Evolutionary conservation across 2,329 filamentous ascomycete species (phyloP), one percentile per base, ranked within the genome.

Genomic region (Bertia moriformis): DNA sequence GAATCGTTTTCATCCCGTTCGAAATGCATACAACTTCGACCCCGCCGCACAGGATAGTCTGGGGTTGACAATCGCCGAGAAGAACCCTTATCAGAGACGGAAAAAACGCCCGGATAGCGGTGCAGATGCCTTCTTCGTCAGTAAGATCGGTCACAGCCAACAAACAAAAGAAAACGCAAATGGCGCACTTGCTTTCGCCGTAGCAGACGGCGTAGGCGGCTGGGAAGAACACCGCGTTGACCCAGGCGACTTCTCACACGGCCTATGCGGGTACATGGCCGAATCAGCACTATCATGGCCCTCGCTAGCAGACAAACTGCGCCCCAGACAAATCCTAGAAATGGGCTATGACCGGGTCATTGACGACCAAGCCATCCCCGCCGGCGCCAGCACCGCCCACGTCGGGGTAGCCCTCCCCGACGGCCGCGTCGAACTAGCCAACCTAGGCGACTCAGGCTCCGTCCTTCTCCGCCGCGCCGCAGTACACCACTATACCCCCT

Each of bases 71-170:
- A n/a, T n/a, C n/a, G n/a, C 7, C 7, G 22, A 27, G 7, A 27
- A 27, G 22, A 27, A 27, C 22, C 22, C 22, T 27, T 10, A 10
- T 7, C 7, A 7, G 7, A 7, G 22, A 10, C 22, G 22, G n/a
- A 27, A 27, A 27, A 27, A 27, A 44, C 75, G 83, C 18, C 83
- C 81, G 38, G 80, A 76, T 42, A 91, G 83, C 38, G 91, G 91
- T 14, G 88, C 98, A 60, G 91, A 98, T 68, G 85, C 91, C 42
- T 96, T 95, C 64, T 98, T 98, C 60, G 81, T 91, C 49, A 74
- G 82, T 52, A 75, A 78, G 18, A 66, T 95, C n/a, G 84, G 83
- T 39, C 73, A 77, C 45, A 71, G 22, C 22, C 22, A n/a, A 10
- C 22, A 27, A n/a, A 27, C 7, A 7, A 7, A 7, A n/a, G 22